Percentiles rank a stretch among this genome's conserved stretches.
Conservation (phyloP, 78 protist genomes). For the Ministeria vibrans region DNA sequence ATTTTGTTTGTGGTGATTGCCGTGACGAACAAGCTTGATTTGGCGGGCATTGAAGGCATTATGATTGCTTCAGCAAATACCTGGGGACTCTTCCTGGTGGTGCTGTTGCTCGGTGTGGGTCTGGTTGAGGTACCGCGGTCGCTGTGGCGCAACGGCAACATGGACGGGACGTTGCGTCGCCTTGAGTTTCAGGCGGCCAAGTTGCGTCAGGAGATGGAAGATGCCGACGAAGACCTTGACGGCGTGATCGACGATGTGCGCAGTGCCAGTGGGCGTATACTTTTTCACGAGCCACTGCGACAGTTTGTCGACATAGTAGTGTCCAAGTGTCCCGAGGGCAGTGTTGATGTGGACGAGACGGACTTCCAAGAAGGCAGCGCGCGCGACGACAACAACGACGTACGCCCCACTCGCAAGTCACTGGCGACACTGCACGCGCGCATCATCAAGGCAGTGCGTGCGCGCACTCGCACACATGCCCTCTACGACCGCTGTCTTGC, state of each 20-base stretch:
- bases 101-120: conserved; percentile 48
- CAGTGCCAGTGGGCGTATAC: neutral
- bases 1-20: conserved; percentile 25
- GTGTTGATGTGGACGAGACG: neutral
- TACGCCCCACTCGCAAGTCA: neutral
- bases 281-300: neutral
- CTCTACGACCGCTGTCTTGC: conserved; percentile 21
- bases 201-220: conserved; percentile 15
- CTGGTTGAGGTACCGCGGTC: conserved; percentile 49
- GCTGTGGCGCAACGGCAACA: conserved; percentile 16
- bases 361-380: neutral
- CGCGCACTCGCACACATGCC: conserved; percentile 15
- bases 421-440: conserved; percentile 28
- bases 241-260: conserved; percentile 10
- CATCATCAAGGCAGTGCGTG: conserved; percentile 6
- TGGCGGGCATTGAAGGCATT: conserved; percentile 30
- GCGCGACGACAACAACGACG: conserved; percentile 25
- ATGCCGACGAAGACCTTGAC: conserved; percentile 27
- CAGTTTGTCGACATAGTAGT: neutral
- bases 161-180: conserved; percentile 13
- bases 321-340: neutral
- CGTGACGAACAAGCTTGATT: conserved; percentile 16
- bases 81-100: conserved; percentile 53
- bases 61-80: conserved; percentile 55
- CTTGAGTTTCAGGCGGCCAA: conserved; percentile 28